Percentiles rank a stretch among this genome's conserved stretches.
These are phyloP conservation scores for Leccinellum luteum DNA, from an alignment of 768 basidiomycete genomes.

Conservation along the genomic window DNA sequence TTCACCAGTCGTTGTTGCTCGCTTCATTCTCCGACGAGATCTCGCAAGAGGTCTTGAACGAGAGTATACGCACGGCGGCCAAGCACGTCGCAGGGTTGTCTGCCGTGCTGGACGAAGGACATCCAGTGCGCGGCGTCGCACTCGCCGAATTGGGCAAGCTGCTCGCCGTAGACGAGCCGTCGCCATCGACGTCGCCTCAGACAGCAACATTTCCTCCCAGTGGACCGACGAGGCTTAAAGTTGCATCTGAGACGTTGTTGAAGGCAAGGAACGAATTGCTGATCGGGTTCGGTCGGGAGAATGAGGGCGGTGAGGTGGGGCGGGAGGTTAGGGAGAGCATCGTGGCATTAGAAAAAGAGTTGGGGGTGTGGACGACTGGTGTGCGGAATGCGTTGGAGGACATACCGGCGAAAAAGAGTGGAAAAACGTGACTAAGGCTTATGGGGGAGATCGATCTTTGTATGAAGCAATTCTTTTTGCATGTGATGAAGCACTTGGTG, in stretches of 20 bases:
- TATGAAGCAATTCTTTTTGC: too few relatives aligned
- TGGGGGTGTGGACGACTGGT: slow-evolving; percentile 66
- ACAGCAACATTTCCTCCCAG: slow-evolving; percentile 57
- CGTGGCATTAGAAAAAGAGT: slow-evolving; percentile 67
- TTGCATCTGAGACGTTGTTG: slow-evolving; percentile 64
- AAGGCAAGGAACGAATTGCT: slow-evolving; percentile 58
- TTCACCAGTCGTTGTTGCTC: slow-evolving; percentile 68
- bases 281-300: slow-evolving; percentile 68
- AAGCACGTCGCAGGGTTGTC: slow-evolving; percentile 53
- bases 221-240: slow-evolving; percentile 57
- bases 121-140: slow-evolving; percentile 75
- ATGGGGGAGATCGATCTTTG: too few relatives aligned
- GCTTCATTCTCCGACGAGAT: slow-evolving; percentile 40
- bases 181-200: slow-evolving; percentile 30
- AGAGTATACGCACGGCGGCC: slow-evolving; percentile 56
- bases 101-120: slow-evolving; percentile 55
- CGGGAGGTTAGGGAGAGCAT: slow-evolving; percentile 55
- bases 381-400: slow-evolving; percentile 56
- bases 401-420: too few relatives aligned
- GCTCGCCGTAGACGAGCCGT: slow-evolving; percentile 73
- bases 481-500: too few relatives aligned
- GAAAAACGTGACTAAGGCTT: too few relatives aligned
- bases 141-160: slow-evolving; percentile 81
- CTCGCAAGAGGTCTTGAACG: slow-evolving; percentile 57
- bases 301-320: slow-evolving; percentile 73